These are phyloP conservation scores for Trichoderma brevicompactum DNA, from an alignment of 2,329 filamentous ascomycete species.

Conservation along the genomic window DNA sequence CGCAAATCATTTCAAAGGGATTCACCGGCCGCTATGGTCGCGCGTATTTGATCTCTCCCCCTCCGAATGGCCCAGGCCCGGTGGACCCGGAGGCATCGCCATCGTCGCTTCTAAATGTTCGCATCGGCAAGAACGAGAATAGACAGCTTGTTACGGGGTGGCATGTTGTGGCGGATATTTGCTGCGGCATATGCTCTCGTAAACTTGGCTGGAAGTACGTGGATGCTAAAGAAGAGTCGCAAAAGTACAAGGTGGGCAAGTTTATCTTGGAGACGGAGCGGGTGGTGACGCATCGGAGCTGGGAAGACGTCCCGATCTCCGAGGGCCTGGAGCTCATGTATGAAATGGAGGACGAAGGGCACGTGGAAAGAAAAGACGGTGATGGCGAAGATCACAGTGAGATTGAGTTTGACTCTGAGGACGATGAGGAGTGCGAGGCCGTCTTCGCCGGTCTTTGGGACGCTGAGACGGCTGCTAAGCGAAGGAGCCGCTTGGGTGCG, in stretches of 20 bases:
- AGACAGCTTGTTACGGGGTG: slow-evolving; percentile 65
- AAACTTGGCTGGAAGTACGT: slow-evolving; percentile 72
- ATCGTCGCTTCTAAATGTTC: slow-evolving; percentile 57
- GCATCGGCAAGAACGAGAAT: slow-evolving; percentile 57
- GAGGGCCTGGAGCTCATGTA: slow-evolving; percentile 28
- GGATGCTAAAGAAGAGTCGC: slow-evolving; percentile 61
- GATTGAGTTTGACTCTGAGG: slow-evolving; percentile 26
- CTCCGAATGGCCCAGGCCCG: not conserved
- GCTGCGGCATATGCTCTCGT: slow-evolving; percentile 58
- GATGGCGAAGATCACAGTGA: not conserved
- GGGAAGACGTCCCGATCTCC: slow-evolving; percentile 47
- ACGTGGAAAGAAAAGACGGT: not conserved
- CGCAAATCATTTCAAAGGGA: slow-evolving; percentile 67
- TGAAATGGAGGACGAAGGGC: slow-evolving; percentile 19
- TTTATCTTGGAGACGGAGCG: slow-evolving; percentile 68
- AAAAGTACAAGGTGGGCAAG: slow-evolving; percentile 71
- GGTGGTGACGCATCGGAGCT: slow-evolving; percentile 56
- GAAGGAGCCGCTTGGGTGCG: slow-evolving; percentile 48
- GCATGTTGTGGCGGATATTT: slow-evolving; percentile 68
- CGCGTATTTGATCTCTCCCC: slow-evolving; percentile 62
- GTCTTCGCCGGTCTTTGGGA: slow-evolving; percentile 67
- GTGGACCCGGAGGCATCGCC: slow-evolving; percentile 33
- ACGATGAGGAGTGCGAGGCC: slow-evolving; percentile 68
- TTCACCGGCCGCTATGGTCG: slow-evolving; percentile 69
- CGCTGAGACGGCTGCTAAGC: slow-evolving; percentile 53